Base-by-base conservation (phyloP, 345 rosid genomes). In the Viola odorata region DNA sequence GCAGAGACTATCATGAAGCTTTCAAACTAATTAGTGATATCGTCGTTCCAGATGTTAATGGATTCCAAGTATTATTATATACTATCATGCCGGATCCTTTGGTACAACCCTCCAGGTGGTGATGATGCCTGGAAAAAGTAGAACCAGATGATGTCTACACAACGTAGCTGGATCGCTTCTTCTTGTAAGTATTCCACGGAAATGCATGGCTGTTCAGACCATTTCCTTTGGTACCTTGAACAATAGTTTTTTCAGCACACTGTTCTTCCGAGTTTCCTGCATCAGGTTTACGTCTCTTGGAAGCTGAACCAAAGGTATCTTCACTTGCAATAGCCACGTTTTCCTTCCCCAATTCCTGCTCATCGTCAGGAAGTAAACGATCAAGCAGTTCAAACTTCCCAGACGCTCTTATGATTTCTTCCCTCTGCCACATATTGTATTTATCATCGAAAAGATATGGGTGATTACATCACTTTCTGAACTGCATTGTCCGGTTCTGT, bases 391-490 rank as follows among this genome's bases (percentile, higher is more conserved):
- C 97, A 75, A 95, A 90, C 72, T 95, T 95, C 58, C 99, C 99
- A 44, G 99, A 86, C 53, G 99, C 96, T 77, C 97, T 81, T 51
- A 84, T 80, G 63, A 95, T 80, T 85, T 87, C 99, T 4, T 85
- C 92, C 64, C 70, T 84, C 69, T 80, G 87, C 95, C 96, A 88
- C 85, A 81, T 83, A 64, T 89, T 83, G 63, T 86, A 82, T 50
- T 86, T 84, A 63, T 81, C 92, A 38, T 85, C 84, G 70, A 95
- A 95, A 66, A 95, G 95, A 62, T 88, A 91, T 7, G 99, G 99
- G 63, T 95, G 99, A 79, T 95, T 95, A 80, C 99, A 95, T 58
- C 99, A 95, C 84, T 95, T 95, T 66, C 99, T 86, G 62, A 91
- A 82, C 80, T 94, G 99, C 99, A 94, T 90, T 8, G 99, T 62